A percentile compares a stretch with the other conserved stretches of the same genome.
Conservation (phyloP, 345 rosid species). For the Boechera retrofracta region DNA sequence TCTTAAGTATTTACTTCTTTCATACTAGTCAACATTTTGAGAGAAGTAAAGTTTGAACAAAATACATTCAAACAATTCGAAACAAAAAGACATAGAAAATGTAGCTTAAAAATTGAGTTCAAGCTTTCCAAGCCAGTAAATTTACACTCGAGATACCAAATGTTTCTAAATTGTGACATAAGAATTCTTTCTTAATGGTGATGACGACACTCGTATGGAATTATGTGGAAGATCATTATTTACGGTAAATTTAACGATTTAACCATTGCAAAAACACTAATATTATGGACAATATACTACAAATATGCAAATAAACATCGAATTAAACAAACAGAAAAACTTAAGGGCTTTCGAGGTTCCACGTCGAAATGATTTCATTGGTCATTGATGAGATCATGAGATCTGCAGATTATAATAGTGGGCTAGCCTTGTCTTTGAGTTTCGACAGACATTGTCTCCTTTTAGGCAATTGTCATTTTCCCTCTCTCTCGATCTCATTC, state of each 20-base stretch:
- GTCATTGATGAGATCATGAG: conserved; percentile 29
- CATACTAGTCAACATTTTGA: neutral
- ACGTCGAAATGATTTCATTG: conserved; percentile 40
- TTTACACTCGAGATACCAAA: neutral
- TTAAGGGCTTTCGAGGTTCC: conserved; percentile 19
- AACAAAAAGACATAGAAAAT: neutral
- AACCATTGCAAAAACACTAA: neutral
- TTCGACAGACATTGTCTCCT: conserved; percentile 43
- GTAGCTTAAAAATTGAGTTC: neutral
- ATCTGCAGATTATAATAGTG: conserved; percentile 31
- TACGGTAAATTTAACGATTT: neutral
- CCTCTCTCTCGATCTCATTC: neutral
- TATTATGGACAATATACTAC: conserved; percentile 1
- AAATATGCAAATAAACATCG: conserved; percentile 9
- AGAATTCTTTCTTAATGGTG: neutral
- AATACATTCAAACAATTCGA: neutral
- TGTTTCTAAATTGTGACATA: neutral
- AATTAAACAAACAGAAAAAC: conserved; percentile 17
- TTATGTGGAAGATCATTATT: neutral
- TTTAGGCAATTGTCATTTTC: conserved; percentile 20
- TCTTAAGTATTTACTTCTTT: neutral
- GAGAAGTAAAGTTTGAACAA: conserved; percentile 6
- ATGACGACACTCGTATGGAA: neutral
- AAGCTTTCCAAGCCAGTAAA: conserved; percentile 4
- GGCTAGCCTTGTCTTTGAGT: conserved; percentile 41